Base-by-base conservation (phyloP, 331 rosid genomes). In the Saraca asoca region DNA sequence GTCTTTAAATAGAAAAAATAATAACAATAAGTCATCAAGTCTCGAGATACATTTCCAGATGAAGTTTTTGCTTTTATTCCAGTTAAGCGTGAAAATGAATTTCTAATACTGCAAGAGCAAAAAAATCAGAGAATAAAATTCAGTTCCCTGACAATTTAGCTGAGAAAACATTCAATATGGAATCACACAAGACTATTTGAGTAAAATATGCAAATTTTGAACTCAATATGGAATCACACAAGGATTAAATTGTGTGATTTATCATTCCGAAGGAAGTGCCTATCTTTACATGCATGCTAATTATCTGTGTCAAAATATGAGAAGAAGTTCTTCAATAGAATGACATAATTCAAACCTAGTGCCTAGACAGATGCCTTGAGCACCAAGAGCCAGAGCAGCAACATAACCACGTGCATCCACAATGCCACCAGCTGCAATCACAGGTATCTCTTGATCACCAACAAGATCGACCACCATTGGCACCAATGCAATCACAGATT, bases 371-470 rank as follows among this genome's bases (percentile, higher is more conserved):
- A 89, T 53, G 20, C 91, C 98, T 56, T 69, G 81, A 66, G 98
- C 95, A 43, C 98, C 98, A 57, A 91, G 92, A 68, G 98, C 98
- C 62, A 91, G 56, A 16, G 93, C 92, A 63, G 96, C 98, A 61
- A 83, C 98, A 81, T 89, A 91, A 31, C 96, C 96, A 7, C 91
- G 81, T 0, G 80, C 84, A 75, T 89, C 95, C 14, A 75, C 91
- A 53, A 91, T 91, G 38, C 86, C 90, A 14, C 98, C 96, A 0
- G 98, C 87, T 8, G 98, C 95, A 19, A 91, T 85, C 45, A 91
- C 85, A 43, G 95, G 92, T 59, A 91, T 87, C 19, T 77, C 77
- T 62, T 38, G 58, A 52, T 83, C 77, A 51, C 85, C 95, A 65
- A 83, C 90, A 75, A 91, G 86, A 87, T 91, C 85, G 6, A 83